These are phyloP conservation scores for Penicillium crustosum DNA, from an alignment of 2,329 filamentous ascomycete species.

Conservation along the genomic window DNA sequence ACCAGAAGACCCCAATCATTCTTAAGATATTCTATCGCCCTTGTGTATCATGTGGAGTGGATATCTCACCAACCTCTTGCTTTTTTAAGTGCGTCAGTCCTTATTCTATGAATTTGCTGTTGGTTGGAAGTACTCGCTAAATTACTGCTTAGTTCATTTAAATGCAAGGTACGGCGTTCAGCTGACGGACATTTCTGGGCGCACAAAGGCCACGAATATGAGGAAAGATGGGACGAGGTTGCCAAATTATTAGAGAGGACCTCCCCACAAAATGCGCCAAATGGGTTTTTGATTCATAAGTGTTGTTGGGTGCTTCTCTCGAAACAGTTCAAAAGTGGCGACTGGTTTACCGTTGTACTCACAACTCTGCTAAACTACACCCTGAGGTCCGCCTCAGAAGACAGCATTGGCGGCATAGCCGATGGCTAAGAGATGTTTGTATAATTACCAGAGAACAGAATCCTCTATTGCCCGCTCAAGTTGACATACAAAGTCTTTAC, in stretches of 20 bases:
- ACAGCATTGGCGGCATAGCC: not conserved
- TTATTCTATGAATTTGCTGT: not conserved
- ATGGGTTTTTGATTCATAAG: not conserved
- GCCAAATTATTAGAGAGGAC: not conserved
- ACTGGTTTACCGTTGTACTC: not conserved
- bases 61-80: not conserved
- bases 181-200: not conserved
- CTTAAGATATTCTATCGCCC: not conserved
- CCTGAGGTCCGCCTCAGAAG: not conserved
- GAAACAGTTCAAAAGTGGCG: not conserved
- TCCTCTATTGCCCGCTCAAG: not conserved
- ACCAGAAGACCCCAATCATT: not conserved
- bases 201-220: not conserved
- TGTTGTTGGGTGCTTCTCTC: not conserved
- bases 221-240: not conserved
- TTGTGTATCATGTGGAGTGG: not conserved
- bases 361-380: not conserved
- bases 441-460: not conserved
- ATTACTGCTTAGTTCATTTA: not conserved
- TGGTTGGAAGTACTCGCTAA: not conserved
- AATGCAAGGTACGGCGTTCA: not conserved
- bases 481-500: not conserved
- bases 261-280: not conserved
- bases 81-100: not conserved
- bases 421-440: not conserved